These are phyloP conservation scores for Clonostachys sp. DNA, from an alignment of 2,329 filamentous ascomycete species.

Conservation along the genomic window DNA sequence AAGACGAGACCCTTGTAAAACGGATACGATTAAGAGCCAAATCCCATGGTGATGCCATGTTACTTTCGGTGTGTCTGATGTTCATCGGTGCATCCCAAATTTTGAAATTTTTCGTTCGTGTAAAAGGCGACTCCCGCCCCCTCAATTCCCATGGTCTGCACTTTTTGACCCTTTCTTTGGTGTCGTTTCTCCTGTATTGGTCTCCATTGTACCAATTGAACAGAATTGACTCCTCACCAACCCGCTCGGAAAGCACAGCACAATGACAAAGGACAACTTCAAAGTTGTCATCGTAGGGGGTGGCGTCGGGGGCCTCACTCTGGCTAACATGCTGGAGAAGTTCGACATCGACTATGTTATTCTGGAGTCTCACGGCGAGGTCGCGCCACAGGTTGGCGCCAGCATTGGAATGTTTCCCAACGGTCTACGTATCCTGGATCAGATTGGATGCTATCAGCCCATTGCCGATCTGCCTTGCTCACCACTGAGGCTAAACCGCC, in stretches of 20 bases:
- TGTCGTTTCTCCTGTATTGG: too few species aligned
- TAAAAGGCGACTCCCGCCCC: too few species aligned
- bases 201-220: too few species aligned
- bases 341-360: slow-evolving; percentile 41
- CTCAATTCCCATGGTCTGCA: too few species aligned
- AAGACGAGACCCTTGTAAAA: too few species aligned
- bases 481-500: not conserved
- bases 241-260: not conserved
- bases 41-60: too few species aligned
- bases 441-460: slow-evolving; percentile 25
- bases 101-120: too few species aligned
- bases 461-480: not conserved
- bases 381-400: slow-evolving; percentile 37
- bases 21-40: too few species aligned
- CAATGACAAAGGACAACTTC: not conserved
- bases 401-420: slow-evolving; percentile 40
- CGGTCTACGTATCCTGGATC: slow-evolving; percentile 39
- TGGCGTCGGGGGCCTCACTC: slow-evolving; percentile 31
- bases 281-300: slow-evolving; percentile 35
- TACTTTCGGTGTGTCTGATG: too few species aligned
- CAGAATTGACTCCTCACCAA: not conserved
- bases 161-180: too few species aligned
- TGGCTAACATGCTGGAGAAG: slow-evolving; percentile 29
- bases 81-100: too few species aligned
- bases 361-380: slow-evolving; percentile 32